Base-by-base conservation (phyloP, 1,139 yeast genomes). In the Saccharomyces hybrid region DNA sequence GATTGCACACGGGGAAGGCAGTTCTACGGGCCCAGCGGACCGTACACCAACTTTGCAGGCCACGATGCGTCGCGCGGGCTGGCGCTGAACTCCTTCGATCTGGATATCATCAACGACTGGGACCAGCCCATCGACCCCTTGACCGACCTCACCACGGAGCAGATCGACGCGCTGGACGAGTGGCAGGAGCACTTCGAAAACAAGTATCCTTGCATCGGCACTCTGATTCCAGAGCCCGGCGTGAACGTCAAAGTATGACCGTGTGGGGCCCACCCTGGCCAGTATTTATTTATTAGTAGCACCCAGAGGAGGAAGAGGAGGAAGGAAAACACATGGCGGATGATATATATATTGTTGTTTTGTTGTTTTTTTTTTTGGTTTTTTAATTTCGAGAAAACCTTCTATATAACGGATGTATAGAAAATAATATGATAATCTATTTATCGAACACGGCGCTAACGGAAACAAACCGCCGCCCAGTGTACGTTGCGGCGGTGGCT, bases 1-100 rank as follows among this genome's bases (percentile, higher is more conserved):
- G 96, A 93, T 67, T 96, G 90, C 27, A 76, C 88, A 9, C 76
- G 78, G 26, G 96, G 96, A 0, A 81, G 90, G 58, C 79, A 82
- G 52, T 93, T 93, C 68, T 93, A 95, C 67, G 99, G 99, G 0
- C 99, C 99, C 3, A 90, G 95, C 25, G 97, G 98, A 0, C 96
- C 98, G 0, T 93, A 93, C 71, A 85, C 87, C 55, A 90, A 89
- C 67, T 93, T 93, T 76, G 98, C 98, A 1, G 99, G 99, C 3
- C 85, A 89, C 61, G 99, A 93, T 72, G 98, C 99, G 2, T 86
- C 96, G 2, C 76, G 99, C 60, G 99, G 99, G 0, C 78, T 93
- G 58, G 97, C 98, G 1, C 76, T 81, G 65, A 93, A 91, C 70
- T 87, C 96, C 34, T 93, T 93, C 72, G 98, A 93, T 52, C 68